phyloP scores from a whole-genome alignment of 306 rosid genomes.

The Cicer chorassanicum region DNA sequence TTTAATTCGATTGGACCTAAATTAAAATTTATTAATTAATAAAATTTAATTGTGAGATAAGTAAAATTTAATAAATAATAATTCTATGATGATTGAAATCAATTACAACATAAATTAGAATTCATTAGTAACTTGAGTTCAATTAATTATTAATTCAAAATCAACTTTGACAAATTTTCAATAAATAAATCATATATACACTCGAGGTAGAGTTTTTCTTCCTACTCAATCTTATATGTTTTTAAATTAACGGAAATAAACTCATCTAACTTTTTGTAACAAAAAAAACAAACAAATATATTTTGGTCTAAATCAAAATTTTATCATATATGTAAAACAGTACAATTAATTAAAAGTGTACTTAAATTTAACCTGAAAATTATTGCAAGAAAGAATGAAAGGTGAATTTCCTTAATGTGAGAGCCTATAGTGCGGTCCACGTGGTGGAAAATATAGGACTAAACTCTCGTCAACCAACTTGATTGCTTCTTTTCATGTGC shows the following conservation, averaged over 20 bases:
- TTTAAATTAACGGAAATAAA: not conserved
- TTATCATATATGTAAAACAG: too few species aligned
- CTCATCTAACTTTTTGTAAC: not conserved
- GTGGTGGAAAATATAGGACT: slow-evolving; percentile 45
- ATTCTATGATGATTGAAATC: too few species aligned
- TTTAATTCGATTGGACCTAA: too few species aligned
- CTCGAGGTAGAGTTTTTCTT: not conserved
- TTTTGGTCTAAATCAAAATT: too few species aligned
- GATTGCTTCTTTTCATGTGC: too few species aligned
- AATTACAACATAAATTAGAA: too few species aligned
- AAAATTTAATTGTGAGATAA: too few species aligned
- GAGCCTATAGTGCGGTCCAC: slow-evolving; percentile 39
- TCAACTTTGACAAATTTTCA: not conserved
- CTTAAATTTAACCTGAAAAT: not conserved
- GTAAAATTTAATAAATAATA: too few species aligned
- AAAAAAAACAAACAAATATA: too few species aligned
- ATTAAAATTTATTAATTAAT: too few species aligned
- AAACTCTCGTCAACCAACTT: not conserved
- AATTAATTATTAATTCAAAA: not conserved
- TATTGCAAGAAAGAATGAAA: slow-evolving; percentile 3
- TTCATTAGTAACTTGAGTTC: not conserved
- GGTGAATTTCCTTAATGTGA: slow-evolving; percentile 26
- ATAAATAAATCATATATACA: not conserved
- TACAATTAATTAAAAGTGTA: too few species aligned
- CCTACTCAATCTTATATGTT: not conserved